Evolutionary conservation across 2,329 filamentous ascomycete genomes (phyloP).

Genomic region (Exophiala oligosperma): DNA sequence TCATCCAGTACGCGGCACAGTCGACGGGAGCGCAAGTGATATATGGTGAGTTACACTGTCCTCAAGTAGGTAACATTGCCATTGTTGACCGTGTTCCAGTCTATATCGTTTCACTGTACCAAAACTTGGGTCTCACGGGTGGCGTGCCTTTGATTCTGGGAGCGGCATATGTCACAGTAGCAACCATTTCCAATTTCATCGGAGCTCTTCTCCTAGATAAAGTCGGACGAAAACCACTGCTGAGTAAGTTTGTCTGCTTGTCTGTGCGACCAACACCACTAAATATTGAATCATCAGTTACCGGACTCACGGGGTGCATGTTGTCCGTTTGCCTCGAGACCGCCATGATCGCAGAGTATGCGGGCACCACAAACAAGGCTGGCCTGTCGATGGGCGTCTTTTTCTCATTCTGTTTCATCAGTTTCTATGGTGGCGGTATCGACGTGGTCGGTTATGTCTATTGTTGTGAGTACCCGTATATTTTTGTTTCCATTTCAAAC

Average conservation of each 20-base stretch:
- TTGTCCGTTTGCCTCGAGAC: conserved; percentile 23
- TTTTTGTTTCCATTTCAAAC: not conserved
- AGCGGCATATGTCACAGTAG: conserved; percentile 24
- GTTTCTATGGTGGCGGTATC: conserved; percentile 22
- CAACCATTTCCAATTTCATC: conserved; percentile 22
- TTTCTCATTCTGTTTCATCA: conserved; percentile 58
- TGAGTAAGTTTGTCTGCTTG: conserved; percentile 24
- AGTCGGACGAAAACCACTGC: conserved; percentile 32
- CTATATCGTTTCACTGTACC: conserved; percentile 22
- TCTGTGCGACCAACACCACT: not conserved
- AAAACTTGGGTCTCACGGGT: conserved; percentile 21
- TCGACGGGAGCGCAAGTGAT: conserved; percentile 24
- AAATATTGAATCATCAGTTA: conserved; percentile 3
- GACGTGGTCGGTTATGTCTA: conserved; percentile 25
- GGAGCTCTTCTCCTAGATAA: conserved; percentile 23
- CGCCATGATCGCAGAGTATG: conserved; percentile 28
- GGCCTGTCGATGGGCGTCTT: conserved; percentile 41
- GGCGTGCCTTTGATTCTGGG: conserved; percentile 21
- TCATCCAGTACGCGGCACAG: conserved; percentile 25
- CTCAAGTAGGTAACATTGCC: no score
- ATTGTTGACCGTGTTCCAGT: conserved; percentile 11
- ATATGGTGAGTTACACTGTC: conserved; percentile 35
- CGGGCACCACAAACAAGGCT: conserved; percentile 35
- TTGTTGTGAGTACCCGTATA: conserved; percentile 15
- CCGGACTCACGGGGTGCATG: conserved; percentile 23